Conservation (phyloP, 2,329 filamentous ascomycete genomes). For the Alternaria sp. region DNA sequence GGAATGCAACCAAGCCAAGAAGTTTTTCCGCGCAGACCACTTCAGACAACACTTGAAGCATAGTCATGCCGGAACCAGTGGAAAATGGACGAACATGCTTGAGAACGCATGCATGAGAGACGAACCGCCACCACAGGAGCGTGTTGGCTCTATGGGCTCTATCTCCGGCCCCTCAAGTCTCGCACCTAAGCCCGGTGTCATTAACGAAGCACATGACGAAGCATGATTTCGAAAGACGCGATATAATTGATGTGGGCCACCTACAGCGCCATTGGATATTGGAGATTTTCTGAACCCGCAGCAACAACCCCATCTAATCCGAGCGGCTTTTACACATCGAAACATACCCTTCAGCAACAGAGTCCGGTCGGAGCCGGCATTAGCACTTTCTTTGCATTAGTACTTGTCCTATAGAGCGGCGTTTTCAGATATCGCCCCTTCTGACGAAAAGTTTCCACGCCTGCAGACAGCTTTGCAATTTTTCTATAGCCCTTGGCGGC, state of each 20-base stretch:
- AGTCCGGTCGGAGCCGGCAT: slow-evolving; percentile 1
- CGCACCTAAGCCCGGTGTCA: slow-evolving; percentile 48
- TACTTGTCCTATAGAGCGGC: slow-evolving; percentile 4
- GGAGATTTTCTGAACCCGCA: background rate
- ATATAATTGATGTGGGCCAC: slow-evolving; percentile 6
- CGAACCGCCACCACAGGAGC: slow-evolving; percentile 68
- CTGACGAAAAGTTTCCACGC: slow-evolving; percentile 22
- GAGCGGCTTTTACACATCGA: slow-evolving; percentile 8
- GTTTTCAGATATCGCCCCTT: slow-evolving; percentile 7
- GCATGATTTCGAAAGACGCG: slow-evolving; percentile 32
- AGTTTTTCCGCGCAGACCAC: slow-evolving; percentile 96
- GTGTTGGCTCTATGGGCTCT: slow-evolving; percentile 45
- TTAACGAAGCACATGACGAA: slow-evolving; percentile 52
- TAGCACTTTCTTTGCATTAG: slow-evolving; percentile 9
- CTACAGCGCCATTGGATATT: background rate
- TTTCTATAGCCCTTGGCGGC: slow-evolving; percentile 8
- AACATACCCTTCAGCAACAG: slow-evolving; percentile 6
- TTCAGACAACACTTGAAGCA: slow-evolving; percentile 99
- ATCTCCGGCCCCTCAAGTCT: slow-evolving; percentile 41
- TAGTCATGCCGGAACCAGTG: slow-evolving; percentile 93
- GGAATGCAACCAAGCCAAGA: slow-evolving; percentile 98
- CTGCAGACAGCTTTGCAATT: slow-evolving; percentile 19
- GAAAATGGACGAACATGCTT: slow-evolving; percentile 98
- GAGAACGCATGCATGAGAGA: slow-evolving; percentile 98
- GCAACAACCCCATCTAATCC: slow-evolving; percentile 5